Base-by-base conservation (phyloP, 2,329 filamentous ascomycete genomes). In the Phyllosticta capitalensis region DNA sequence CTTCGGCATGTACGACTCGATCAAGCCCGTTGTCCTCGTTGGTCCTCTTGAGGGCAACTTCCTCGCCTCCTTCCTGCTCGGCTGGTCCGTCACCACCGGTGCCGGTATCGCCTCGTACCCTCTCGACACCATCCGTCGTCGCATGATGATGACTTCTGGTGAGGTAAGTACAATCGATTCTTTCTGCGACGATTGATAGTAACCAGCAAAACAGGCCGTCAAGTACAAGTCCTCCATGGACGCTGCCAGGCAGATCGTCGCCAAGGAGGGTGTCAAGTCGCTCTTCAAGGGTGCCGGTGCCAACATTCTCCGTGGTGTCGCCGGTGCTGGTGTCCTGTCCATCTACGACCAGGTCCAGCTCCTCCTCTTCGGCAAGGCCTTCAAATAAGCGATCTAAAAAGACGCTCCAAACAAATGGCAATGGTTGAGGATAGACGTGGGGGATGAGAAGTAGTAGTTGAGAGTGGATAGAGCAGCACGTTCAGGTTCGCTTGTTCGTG, bases 231-330 rank as follows among this genome's bases (percentile, higher is more conserved):
- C 86, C 78, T 96, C 94, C 70, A 73, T 97, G 73, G 94, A 99
- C 81, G 94, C 94, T 76, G 92, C 86, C 80, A 84, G 84, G 80
- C 90, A 97, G 87, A 99, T 99, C 76, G 79, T 75, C 75, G 92
- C 92, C 83, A 90, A 89, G 82, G 94, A 97, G 85, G 94, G 94
- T 86, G 82, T 95, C 81, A 89, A 86, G 83, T 99, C 94, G 74
- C 92, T 99, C 81, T 99, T 99, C 92, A 99, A 99, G 90, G 94
- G 94, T 92, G 94, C 94, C 78, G 94, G 94, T 90, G 94, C 94
- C 87, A 99, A 99, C 90, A 99, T 99, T 77, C 94, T 99, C 83
- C 94, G 94, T 96, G 95, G 94, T 96, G 94, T 99, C 76, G 94
- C 94, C 76, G 95, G 94, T 90, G 94, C 94, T 83, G 94, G 94